These are phyloP conservation scores for Amanita molliuscula DNA, from an alignment of 768 basidiomycete genomes.

Conservation along the genomic window DNA sequence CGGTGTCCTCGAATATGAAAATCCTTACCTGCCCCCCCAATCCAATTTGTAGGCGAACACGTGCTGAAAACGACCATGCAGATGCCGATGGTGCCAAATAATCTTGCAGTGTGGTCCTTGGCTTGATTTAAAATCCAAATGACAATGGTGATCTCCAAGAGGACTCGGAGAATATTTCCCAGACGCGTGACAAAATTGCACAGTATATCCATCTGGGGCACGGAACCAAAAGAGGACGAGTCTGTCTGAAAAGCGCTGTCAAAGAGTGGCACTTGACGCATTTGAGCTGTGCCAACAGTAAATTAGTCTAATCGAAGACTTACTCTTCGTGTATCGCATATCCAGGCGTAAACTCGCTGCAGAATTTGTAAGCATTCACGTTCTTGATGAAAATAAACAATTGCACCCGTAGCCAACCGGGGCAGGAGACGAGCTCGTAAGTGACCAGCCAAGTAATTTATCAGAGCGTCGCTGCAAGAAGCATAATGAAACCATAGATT, in stretches of 20 bases:
- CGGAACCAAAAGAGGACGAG: neutral
- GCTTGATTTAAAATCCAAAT: slow-evolving; percentile 6
- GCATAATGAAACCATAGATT: slow-evolving; percentile 1
- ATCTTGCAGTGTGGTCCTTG: slow-evolving; percentile 12
- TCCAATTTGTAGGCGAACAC: slow-evolving; percentile 22
- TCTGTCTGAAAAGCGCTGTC: neutral
- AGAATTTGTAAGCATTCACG: neutral
- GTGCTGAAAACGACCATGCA: slow-evolving; percentile 20
- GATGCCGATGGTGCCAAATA: slow-evolving; percentile 17
- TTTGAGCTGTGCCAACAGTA: neutral
- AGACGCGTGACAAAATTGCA: neutral
- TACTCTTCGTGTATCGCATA: slow-evolving; percentile 12
- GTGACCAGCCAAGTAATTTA: slow-evolving; percentile 14
- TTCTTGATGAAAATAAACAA: neutral
- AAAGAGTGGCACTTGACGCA: slow-evolving; percentile 1
- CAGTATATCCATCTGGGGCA: neutral
- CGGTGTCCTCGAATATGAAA: neutral
- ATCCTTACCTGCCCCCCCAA: slow-evolving; percentile 24
- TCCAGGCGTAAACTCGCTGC: slow-evolving; percentile 18
- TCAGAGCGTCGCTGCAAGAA: slow-evolving; percentile 7
- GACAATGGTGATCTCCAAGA: neutral
- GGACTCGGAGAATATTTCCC: neutral
- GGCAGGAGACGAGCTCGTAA: slow-evolving; percentile 30
- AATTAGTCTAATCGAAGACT: neutral
- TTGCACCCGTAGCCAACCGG: slow-evolving; percentile 23